Evolutionary conservation across 805 yeast species (phyloP).

Genomic region (Clavispora santaluciae): DNA sequence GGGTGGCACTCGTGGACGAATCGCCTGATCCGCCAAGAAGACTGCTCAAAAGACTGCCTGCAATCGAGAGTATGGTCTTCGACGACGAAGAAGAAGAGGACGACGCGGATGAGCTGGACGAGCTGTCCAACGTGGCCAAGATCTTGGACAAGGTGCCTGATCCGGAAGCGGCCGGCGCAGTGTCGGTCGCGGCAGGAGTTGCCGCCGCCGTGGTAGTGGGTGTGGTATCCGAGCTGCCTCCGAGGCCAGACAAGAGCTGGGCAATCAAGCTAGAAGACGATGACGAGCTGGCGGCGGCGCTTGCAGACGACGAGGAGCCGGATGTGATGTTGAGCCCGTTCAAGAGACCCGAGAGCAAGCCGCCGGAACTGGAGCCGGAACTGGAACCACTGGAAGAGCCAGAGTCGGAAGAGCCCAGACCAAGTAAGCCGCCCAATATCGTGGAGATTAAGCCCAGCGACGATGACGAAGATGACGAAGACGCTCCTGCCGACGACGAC

Average conservation of each 20-base stretch:
- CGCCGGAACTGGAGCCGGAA: not conserved
- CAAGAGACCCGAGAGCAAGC: not conserved
- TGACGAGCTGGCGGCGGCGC: conserved; percentile 1
- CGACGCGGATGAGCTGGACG: not conserved
- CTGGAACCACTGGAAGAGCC: conserved; percentile 7
- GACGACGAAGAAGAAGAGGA: not conserved
- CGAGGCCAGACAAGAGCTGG: not conserved
- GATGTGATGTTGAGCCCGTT: not conserved
- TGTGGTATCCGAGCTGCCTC: not conserved
- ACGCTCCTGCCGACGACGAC: no score
- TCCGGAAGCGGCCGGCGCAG: conserved; percentile 2
- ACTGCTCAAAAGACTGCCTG: conserved; percentile 7
- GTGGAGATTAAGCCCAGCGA: conserved; percentile 15
- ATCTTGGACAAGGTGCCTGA: not conserved
- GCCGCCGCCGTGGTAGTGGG: not conserved
- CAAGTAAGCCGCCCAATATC: conserved; percentile 2
- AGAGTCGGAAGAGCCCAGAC: conserved; percentile 7
- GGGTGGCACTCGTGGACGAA: conserved; percentile 3
- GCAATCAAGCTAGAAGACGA: not conserved
- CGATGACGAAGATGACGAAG: not conserved
- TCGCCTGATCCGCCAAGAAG: conserved; percentile 5
- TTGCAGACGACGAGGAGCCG: not conserved
- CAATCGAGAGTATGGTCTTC: not conserved
- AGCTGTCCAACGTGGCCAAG: not conserved
- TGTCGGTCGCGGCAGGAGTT: not conserved